Evolutionary conservation across 768 basidiomycete species (phyloP), one percentile per base, ranked within the genome.

Genomic region (Dioszegia hungarica): DNA sequence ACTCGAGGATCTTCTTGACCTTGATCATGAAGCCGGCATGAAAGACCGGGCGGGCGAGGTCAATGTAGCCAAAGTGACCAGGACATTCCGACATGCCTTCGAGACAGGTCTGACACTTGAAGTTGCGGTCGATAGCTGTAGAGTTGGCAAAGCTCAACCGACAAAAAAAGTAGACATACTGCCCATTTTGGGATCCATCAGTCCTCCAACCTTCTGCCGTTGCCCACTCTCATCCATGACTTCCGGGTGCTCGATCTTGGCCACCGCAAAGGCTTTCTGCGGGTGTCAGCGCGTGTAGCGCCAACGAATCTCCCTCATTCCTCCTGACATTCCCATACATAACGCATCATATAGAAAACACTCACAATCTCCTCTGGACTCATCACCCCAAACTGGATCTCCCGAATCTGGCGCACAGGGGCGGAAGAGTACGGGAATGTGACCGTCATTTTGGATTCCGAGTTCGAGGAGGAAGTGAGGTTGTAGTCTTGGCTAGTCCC

Each of bases 31-130:
- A 99, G 51, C 95, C 92, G 87, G 69, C 56, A 77, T 98, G 94
- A 73, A 92, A 98, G 31, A 95, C 90, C n/a, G 94, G 92, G 67
- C 91, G 82, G 40, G 90, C 90, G 71, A 99, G 80, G 79, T 99
- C 95, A 71, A 99, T 90, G 76, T 98, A 93, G 54, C 95, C 95
- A 80, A 99, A 99, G 77, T 98, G 95, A 48, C 95, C 95, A 25
- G 95, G 93, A 79, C 95, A 99, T 76, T 98, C 95, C 17, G 91
- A 87, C 93, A 98, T 97, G n/a, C 93, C 94, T 82, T 99, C 95
- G 64, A 92, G 93, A 77, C 95, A 98, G 27, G 95, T 98, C 80
- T 97, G 92, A 76, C 95, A 99, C 80, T 98, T 98, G 80, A 94
- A 76, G 59, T 75, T 75, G 22, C 76, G 68, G 60, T 77, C 76